Evolutionary conservation across 1,139 yeast species (phyloP).

Genomic region (Kluyveromyces sp.): DNA sequence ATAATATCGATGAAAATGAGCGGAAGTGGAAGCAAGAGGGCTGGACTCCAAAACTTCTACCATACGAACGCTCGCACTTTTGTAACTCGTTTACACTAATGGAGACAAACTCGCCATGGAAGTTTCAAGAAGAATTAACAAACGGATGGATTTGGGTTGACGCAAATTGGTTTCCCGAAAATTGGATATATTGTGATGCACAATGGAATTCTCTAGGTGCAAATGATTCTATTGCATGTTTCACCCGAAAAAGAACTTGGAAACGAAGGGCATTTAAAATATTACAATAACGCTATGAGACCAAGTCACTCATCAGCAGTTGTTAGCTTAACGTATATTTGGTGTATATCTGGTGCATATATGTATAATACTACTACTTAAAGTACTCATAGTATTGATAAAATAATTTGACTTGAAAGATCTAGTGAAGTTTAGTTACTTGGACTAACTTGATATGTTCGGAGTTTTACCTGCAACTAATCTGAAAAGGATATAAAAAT

Average conservation of each 20-base stretch:
- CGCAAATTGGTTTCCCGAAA: conserved; percentile 20
- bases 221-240: conserved; percentile 22
- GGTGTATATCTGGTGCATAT: too few relatives aligned
- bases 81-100: conserved; percentile 4
- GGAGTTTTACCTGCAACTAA: too few relatives aligned
- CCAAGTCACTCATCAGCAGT: neutral
- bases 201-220: conserved; percentile 22
- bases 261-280: conserved; percentile 17
- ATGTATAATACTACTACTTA: too few relatives aligned
- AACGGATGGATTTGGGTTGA: conserved; percentile 26
- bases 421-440: too few relatives aligned
- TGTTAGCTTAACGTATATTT: too few relatives aligned
- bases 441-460: too few relatives aligned
- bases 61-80: conserved; percentile 19
- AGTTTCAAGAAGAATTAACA: conserved; percentile 16
- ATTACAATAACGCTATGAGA: neutral
- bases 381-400: too few relatives aligned
- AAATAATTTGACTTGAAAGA: too few relatives aligned
- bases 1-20: conserved; percentile 22
- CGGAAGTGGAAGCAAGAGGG: conserved; percentile 24
- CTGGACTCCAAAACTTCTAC: conserved; percentile 21
- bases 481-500: too few relatives aligned
- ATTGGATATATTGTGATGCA: conserved; percentile 24
- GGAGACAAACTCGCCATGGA: conserved; percentile 16
- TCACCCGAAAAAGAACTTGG: conserved; percentile 24